Conservation (phyloP, 805 yeast species). For the Cyberlindnera amylophila region DNA sequence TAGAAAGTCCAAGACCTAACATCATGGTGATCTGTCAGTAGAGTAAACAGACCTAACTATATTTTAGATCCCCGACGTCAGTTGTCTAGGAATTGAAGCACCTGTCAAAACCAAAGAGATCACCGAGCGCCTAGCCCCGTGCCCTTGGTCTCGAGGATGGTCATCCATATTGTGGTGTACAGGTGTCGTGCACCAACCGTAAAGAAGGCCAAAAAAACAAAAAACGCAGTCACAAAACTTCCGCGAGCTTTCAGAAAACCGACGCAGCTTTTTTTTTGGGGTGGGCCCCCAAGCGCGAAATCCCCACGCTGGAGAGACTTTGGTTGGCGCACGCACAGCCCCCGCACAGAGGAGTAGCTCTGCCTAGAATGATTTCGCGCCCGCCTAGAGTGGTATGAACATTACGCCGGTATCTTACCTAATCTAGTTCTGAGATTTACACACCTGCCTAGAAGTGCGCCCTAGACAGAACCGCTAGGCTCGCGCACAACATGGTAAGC, state of each 20-base stretch:
- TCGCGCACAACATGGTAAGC: conserved; percentile 1
- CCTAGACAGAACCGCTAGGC: neutral
- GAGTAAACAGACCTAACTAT: too few relatives aligned
- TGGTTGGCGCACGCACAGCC: conserved; percentile 2
- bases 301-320: neutral
- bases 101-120: too few relatives aligned
- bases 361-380: conserved; percentile 2
- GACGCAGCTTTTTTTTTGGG: neutral
- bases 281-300: neutral
- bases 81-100: too few relatives aligned
- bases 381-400: conserved; percentile 4
- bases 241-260: neutral
- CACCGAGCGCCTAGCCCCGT: neutral
- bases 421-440: conserved; percentile 6
- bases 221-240: conserved; percentile 18
- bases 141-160: too few relatives aligned
- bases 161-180: too few relatives aligned
- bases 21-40: too few relatives aligned
- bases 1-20: too few relatives aligned
- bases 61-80: too few relatives aligned
- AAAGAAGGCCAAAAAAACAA: conserved; percentile 22
- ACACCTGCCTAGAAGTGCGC: conserved; percentile 9
- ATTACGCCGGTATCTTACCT: conserved; percentile 4
- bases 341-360: neutral
- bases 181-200: conserved; percentile 18